phyloP scores from a whole-genome alignment of 78 protist species.

The Salpingoeca rosetta region DNA sequence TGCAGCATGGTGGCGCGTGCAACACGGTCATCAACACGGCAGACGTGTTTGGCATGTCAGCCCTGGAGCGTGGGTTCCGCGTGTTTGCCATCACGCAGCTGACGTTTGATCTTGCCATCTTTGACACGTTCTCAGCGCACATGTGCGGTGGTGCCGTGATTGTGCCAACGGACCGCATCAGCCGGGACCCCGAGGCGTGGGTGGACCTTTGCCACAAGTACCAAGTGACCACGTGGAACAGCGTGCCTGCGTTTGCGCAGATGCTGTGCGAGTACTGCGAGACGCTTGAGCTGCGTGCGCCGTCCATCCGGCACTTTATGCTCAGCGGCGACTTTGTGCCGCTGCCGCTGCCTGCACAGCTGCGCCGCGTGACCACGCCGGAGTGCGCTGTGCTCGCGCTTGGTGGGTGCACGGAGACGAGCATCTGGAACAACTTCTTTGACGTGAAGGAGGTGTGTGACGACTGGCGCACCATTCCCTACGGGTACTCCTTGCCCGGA shows the following conservation, averaged over 20 bases:
- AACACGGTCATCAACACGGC: not conserved
- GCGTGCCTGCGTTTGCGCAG: not conserved
- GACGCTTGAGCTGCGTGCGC: not conserved
- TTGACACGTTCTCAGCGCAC: not conserved
- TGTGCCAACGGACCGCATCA: not conserved
- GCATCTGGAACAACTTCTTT: not conserved
- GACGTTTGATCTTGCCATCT: conserved; percentile 5
- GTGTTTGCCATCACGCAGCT: not conserved
- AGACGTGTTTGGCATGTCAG: not conserved
- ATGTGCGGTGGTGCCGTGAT: not conserved
- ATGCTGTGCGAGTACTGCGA: not conserved
- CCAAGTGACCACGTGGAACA: not conserved
- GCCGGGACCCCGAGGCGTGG: not conserved
- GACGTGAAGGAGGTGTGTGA: not conserved
- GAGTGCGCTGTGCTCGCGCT: not conserved
- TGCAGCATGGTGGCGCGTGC: conserved; percentile 3
- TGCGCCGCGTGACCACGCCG: not conserved
- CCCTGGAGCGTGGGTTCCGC: not conserved
- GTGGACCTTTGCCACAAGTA: not conserved
- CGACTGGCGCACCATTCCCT: not conserved
- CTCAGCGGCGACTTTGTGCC: conserved; percentile 1
- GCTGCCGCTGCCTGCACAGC: not conserved
- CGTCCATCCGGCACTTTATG: not conserved
- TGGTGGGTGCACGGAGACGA: not conserved
- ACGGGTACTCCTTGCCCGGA: conserved; percentile 4